Conservation (phyloP, 495 filamentous ascomycete species). For the Penicillium tannophilum region DNA sequence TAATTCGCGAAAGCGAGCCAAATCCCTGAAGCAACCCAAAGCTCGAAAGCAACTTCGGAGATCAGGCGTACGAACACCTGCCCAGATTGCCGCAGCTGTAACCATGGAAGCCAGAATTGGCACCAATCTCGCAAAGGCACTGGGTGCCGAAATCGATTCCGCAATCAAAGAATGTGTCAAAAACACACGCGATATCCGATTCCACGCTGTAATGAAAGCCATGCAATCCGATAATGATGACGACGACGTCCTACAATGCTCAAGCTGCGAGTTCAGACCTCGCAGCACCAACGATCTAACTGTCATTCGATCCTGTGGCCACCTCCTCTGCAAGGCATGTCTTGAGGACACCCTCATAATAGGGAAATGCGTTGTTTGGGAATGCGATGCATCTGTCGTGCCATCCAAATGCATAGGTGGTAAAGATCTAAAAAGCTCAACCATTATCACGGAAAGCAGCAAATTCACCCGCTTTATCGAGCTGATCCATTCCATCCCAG, state of each 20-base stretch:
- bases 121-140: not conserved
- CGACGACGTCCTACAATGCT: slow-evolving; percentile 19
- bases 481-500: slow-evolving; percentile 43
- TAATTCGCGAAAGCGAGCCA: not conserved
- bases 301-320: slow-evolving; percentile 54
- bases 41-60: not conserved
- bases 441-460: slow-evolving; percentile 31
- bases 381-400: slow-evolving; percentile 33
- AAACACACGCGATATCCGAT: not conserved
- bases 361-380: slow-evolving; percentile 29
- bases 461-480: slow-evolving; percentile 53
- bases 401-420: not conserved
- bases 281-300: slow-evolving; percentile 20
- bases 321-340: slow-evolving; percentile 49
- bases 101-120: not conserved
- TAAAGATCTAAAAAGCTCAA: not conserved
- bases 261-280: slow-evolving; percentile 25
- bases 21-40: not conserved
- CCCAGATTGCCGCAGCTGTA: not conserved
- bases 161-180: not conserved
- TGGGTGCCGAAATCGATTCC: not conserved
- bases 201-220: not conserved
- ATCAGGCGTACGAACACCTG: not conserved
- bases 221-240: not conserved
- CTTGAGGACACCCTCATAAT: slow-evolving; percentile 6